Base-by-base conservation (phyloP, 2,329 filamentous ascomycete genomes). In the Colletotrichum eleusines region DNA sequence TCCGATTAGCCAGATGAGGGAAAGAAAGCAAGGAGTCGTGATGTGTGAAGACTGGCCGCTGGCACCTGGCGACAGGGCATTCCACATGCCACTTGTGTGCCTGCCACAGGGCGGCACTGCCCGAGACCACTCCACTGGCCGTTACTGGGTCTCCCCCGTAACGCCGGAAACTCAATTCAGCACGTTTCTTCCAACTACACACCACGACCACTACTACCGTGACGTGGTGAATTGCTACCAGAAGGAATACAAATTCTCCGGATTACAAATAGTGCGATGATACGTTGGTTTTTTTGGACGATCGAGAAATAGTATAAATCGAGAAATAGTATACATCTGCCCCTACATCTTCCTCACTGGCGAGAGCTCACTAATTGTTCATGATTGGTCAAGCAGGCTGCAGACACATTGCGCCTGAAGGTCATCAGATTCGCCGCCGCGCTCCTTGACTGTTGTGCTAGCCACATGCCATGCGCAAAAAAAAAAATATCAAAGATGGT, bases 161-260 rank as follows among this genome's bases (percentile, higher is more conserved):
- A 40, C n/a, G 28, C n/a, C 42, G 20, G 46, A 18, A 51, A 68
- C 48, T 67, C 50, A 62, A 69, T 69, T 46, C n/a, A 12, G 26
- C 31, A 46, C 50, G 31, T 54, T 66, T 58, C 62, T 69, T 67
- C 63, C 68, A 33, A 71, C 68, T 67, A 62, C 68, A 67, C 35
- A n/a, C 42, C 63, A 67, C 33, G 4, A 8, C 18, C 31, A 66
- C n/a, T 6, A n/a, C n/a, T 5, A 18, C 4, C 18, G 14, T 28
- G 14, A 20, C 14, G 48, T 28, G 16, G 23, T 2, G 31, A 11
- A 3, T 14, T 26, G 7, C n/a, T 6, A 31, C 23, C 14, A 28
- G n/a, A 28, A 12, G 6, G 7, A 6, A 5, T 9, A 1, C 33
- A 51, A n/a, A 40, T 40, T 5, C 5, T 9, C 26, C 7, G 5